Base-by-base conservation (phyloP, 2,329 filamentous ascomycete genomes). In the Aspergillus sp. region DNA sequence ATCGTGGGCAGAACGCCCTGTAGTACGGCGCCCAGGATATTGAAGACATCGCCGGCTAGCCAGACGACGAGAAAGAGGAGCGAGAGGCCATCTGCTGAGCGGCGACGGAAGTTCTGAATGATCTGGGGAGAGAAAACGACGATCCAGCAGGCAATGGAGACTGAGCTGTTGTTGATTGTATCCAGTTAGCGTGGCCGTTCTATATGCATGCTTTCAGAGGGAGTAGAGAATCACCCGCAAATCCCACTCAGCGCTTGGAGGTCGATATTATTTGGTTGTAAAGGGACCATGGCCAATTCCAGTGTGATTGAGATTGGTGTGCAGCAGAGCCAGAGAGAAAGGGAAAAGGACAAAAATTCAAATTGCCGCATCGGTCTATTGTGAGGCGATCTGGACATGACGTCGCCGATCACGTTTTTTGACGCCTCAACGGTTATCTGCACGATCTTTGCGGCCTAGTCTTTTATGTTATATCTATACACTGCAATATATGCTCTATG, bases 101-200 rank as follows among this genome's bases (percentile, higher is more conserved):
- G 74, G 47, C 89, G 81, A 52, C 83, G 83, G 71, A 95, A 96
- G 64, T 96, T 96, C 62, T 95, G 88, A 57, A 95, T 84, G 58
- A 98, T 96, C 59, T 98, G 93, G 2, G 93, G 93, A 1, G 88
- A 93, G 72, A 96, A 98, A 48, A 98, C 93, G 33, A 97, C 88
- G 48, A 97, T 86, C 93, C 93, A 96, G 65, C 90, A 96, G 43
- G 90, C 90, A 63, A 98, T 96, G 41, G 88, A 95, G 57, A 98
- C 90, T 6, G 90, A 95, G 33, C 90, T 88, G 49, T 41, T 58
- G 29, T 33, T 38, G 43, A 53, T 26, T 52, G 45, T 44, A 41
- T 46, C 26, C n/a, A 26, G 26, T 19, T 27, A 39, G n/a, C 19
- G 8, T 26, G 36, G 12, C 5, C 4, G 4, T 39, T 27, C 27